phyloP scores from a whole-genome alignment of 371 early-diverging fungal species.

The Mucor piriformis region DNA sequence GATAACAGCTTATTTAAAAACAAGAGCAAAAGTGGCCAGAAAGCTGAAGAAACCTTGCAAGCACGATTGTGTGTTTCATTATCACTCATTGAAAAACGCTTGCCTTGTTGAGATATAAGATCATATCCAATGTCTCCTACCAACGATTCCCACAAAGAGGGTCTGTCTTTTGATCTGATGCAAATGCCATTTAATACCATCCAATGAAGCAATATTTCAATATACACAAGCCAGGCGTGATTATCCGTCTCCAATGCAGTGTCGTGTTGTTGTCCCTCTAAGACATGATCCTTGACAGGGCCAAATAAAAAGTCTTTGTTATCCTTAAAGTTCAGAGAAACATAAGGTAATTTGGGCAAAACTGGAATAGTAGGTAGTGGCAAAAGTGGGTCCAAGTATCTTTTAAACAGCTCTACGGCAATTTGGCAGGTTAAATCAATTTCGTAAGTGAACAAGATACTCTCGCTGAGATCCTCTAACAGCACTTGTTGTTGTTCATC shows the following conservation, averaged over 20 bases:
- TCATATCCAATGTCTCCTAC: slow-evolving; percentile 25
- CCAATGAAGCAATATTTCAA: slow-evolving; percentile 51
- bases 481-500: slow-evolving; percentile 6
- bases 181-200: slow-evolving; percentile 43
- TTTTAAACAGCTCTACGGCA: slow-evolving; percentile 34
- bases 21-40: slow-evolving; percentile 40
- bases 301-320: slow-evolving; percentile 30
- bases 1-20: slow-evolving; percentile 38
- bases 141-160: slow-evolving; percentile 38
- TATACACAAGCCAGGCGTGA: slow-evolving; percentile 42
- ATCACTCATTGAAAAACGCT: not conserved
- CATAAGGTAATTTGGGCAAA: slow-evolving; percentile 25
- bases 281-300: not conserved
- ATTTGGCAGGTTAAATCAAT: slow-evolving; percentile 43
- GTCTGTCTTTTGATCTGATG: slow-evolving; percentile 1
- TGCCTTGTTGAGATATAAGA: slow-evolving; percentile 5
- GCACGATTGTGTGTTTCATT: not conserved
- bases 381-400: slow-evolving; percentile 21
- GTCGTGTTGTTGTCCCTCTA: not conserved
- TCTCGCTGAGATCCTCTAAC: slow-evolving; percentile 27
- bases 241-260: not conserved
- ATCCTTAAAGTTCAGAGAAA: slow-evolving; percentile 7
- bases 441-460: slow-evolving; percentile 32
- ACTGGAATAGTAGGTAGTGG: slow-evolving; percentile 19
- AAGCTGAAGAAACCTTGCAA: slow-evolving; percentile 30